These are phyloP conservation scores for Russula abietina DNA, from an alignment of 768 basidiomycete genomes.

Conservation along the genomic window DNA sequence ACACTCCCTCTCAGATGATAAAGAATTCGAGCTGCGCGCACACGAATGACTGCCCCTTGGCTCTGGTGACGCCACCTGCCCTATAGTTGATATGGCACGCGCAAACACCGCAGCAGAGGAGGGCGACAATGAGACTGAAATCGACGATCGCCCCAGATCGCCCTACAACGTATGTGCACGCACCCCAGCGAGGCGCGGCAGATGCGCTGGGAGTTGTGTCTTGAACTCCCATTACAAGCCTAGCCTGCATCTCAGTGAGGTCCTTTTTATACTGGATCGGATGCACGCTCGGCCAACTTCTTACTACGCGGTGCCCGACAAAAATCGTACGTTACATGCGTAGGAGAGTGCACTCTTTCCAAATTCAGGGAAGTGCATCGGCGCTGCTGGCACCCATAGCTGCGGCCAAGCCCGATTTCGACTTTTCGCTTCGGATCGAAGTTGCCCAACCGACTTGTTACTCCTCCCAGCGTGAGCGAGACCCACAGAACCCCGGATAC, in stretches of 20 bases:
- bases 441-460: too few species aligned
- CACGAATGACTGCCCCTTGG: too few species aligned
- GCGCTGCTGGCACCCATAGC: conserved; percentile 25
- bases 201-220: conserved; percentile 28
- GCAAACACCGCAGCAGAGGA: too few species aligned
- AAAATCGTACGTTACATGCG: conserved; percentile 78
- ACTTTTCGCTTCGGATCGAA: conserved; percentile 46
- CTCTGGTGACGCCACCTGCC: too few species aligned
- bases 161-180: conserved; percentile 10
- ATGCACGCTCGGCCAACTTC: conserved; percentile 30
- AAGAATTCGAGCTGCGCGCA: too few species aligned
- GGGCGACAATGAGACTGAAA: not conserved
- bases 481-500: conserved; percentile 77
- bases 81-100: too few species aligned
- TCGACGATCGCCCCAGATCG: not conserved
- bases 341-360: conserved; percentile 64
- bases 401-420: conserved; percentile 25
- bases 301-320: conserved; percentile 41
- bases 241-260: too few species aligned
- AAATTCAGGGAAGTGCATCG: conserved; percentile 62
- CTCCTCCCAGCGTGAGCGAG: conserved; percentile 81
- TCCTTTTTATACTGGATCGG: too few species aligned
- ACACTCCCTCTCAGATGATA: too few species aligned
- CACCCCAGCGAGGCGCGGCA: conserved; percentile 25
- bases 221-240: too few species aligned